phyloP scores from a whole-genome alignment of 805 yeast genomes.

The Kodamaea kakaduensis region DNA sequence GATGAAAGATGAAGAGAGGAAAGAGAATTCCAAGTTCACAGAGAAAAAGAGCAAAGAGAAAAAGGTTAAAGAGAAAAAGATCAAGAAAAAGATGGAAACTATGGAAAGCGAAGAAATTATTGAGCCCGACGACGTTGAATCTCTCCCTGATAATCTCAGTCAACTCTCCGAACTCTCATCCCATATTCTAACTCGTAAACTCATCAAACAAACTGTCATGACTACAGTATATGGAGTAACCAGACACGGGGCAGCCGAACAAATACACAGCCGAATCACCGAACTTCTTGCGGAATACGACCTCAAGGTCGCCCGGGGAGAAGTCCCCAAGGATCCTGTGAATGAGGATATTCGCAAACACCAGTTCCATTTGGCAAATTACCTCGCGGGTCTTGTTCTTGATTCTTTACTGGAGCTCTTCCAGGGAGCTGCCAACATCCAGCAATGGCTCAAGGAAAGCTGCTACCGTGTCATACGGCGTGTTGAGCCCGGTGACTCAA shows the following conservation, averaged over 20 bases:
- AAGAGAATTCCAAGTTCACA: constrained; percentile 7
- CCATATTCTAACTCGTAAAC: constrained; percentile 24
- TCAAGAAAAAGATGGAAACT: neutral
- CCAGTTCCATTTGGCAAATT: constrained; percentile 9
- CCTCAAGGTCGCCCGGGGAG: constrained; percentile 6
- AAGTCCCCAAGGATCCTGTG: neutral
- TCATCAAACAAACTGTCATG: constrained; percentile 43
- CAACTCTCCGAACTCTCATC: constrained; percentile 2
- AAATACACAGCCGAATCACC: constrained; percentile 24
- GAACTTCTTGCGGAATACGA: constrained; percentile 18
- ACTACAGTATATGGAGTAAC: constrained; percentile 46
- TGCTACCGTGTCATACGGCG: constrained; percentile 28
- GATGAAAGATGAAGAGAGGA: neutral
- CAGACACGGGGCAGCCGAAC: constrained; percentile 31
- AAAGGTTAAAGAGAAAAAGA: neutral
- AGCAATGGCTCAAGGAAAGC: constrained; percentile 33
- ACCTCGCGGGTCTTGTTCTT: constrained; percentile 21
- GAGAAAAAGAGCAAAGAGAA: neutral
- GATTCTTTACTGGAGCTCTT: constrained; percentile 29
- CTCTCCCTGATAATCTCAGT: too few relatives aligned
- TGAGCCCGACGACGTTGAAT: neutral
- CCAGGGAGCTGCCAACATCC: constrained; percentile 29
- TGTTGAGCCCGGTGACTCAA: constrained; percentile 9
- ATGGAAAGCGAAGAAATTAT: neutral
- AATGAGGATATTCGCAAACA: neutral